A percentile compares a stretch with the other conserved stretches of the same genome.
phyloP scores from a whole-genome alignment of 805 yeast genomes.

The Maudiozyma barnettii region DNA sequence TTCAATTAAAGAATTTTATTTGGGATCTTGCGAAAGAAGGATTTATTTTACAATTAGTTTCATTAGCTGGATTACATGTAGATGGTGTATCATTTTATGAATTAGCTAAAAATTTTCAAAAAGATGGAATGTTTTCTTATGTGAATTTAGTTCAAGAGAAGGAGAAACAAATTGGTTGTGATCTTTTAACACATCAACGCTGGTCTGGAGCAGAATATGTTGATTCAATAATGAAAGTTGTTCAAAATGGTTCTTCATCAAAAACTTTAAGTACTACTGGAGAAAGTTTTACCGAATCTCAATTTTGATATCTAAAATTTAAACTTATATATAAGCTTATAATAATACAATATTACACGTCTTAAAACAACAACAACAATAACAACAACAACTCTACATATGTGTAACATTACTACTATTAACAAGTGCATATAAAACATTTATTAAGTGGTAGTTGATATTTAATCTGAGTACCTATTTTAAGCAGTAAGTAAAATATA shows the following conservation, averaged over 20 bases:
- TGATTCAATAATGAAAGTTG: conserved; percentile 36
- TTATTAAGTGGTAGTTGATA: too few relatives aligned
- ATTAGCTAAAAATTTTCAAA: conserved; percentile 38
- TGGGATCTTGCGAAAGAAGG: conserved; percentile 48
- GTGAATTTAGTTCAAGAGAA: conserved; percentile 42
- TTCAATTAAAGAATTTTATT: conserved; percentile 39
- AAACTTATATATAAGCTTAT: too few relatives aligned
- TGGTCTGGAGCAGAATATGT: conserved; percentile 56
- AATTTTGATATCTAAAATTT: conserved; percentile 7
- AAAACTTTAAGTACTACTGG: conserved; percentile 36
- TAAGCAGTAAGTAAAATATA: too few relatives aligned
- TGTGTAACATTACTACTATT: too few relatives aligned
- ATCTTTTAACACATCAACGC: conserved; percentile 49
- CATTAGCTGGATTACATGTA: conserved; percentile 51
- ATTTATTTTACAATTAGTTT: conserved; percentile 49
- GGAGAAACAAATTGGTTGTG: conserved; percentile 39
- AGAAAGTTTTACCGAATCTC: conserved; percentile 35
- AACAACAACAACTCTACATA: too few relatives aligned
- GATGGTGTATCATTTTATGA: conserved; percentile 45
- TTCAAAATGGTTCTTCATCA: conserved; percentile 36
- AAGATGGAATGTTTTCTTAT: conserved; percentile 51
- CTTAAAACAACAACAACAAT: too few relatives aligned
- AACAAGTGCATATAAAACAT: too few relatives aligned
- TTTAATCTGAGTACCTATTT: too few relatives aligned
- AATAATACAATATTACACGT: too few relatives aligned